These are phyloP conservation scores for Arabidopsis thaliana DNA, from an alignment of 345 rosid species.

Conservation along the genomic window DNA sequence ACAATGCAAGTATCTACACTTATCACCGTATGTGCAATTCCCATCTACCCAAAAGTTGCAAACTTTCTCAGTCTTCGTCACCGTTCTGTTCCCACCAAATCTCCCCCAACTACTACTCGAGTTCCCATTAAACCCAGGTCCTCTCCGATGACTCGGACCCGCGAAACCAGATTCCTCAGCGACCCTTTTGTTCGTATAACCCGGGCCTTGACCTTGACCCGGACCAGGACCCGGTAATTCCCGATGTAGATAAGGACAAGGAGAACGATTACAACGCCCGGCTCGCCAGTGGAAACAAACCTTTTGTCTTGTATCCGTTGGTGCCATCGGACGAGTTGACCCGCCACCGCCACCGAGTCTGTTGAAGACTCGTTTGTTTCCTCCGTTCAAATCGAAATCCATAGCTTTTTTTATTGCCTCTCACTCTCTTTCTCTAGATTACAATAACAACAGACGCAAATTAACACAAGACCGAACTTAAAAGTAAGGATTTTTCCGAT, in stretches of 20 bases:
- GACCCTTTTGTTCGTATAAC: constrained; percentile 63
- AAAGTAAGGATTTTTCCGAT: background rate
- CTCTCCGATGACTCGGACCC: constrained; percentile 62
- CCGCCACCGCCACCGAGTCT: constrained; percentile 62
- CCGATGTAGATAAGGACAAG: constrained; percentile 75
- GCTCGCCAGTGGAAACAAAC: constrained; percentile 92
- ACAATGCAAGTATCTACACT: constrained; percentile 83
- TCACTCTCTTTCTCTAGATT: constrained; percentile 8
- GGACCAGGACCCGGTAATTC: constrained; percentile 67
- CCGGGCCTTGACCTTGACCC: constrained; percentile 41
- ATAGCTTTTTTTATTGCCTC: constrained; percentile 35
- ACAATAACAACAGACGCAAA: background rate
- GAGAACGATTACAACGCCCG: constrained; percentile 73
- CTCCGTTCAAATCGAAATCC: constrained; percentile 77
- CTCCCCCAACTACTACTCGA: constrained; percentile 58
- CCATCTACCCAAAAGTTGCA: constrained; percentile 93
- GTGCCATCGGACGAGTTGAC: constrained; percentile 43
- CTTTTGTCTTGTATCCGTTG: constrained; percentile 52
- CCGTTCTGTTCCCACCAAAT: constrained; percentile 57
- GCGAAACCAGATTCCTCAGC: constrained; percentile 67
- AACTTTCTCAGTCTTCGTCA: constrained; percentile 69
- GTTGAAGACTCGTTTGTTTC: constrained; percentile 72
- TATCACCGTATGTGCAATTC: constrained; percentile 74
- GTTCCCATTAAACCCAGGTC: constrained; percentile 53
- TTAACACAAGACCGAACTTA: background rate